Evolutionary conservation across 169 alveolate genomes (phyloP).

Genomic region (Plasmodium coatneyi): DNA sequence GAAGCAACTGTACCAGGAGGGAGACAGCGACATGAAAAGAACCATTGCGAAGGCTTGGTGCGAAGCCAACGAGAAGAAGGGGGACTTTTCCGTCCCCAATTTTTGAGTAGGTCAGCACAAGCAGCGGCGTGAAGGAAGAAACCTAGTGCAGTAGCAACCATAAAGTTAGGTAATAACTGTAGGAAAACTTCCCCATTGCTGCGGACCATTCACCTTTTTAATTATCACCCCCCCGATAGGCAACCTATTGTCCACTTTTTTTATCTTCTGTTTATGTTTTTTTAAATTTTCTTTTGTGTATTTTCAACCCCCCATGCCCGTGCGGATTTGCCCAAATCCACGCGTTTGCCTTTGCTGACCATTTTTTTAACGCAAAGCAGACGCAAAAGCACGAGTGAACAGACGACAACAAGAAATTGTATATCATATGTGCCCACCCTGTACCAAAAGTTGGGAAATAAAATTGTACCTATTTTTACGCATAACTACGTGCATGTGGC

Average conservation of each 20-base stretch:
- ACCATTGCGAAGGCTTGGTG: slow-evolving; percentile 96
- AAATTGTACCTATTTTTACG: background rate
- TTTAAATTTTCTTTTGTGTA: background rate
- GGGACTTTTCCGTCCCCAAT: slow-evolving; percentile 46
- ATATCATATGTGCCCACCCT: background rate
- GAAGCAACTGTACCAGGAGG: slow-evolving; percentile 84
- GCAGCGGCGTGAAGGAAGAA: background rate
- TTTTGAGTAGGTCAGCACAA: background rate
- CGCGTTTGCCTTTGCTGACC: background rate
- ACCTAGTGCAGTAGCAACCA: background rate
- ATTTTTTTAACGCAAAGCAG: background rate
- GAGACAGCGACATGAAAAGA: slow-evolving; percentile 94
- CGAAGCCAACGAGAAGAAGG: slow-evolving; percentile 79
- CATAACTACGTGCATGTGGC: background rate
- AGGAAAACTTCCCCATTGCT: background rate
- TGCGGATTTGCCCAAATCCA: background rate
- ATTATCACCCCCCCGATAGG: background rate
- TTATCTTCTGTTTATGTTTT: background rate
- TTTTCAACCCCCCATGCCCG: background rate
- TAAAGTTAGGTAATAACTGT: background rate
- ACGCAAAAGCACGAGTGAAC: background rate
- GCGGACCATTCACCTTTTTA: background rate
- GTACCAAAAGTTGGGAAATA: background rate
- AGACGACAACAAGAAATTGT: background rate
- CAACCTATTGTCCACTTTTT: background rate